Evolutionary conservation across 352 stramenopile genomes (phyloP).

Genomic region (Phytophthora cactorum): DNA sequence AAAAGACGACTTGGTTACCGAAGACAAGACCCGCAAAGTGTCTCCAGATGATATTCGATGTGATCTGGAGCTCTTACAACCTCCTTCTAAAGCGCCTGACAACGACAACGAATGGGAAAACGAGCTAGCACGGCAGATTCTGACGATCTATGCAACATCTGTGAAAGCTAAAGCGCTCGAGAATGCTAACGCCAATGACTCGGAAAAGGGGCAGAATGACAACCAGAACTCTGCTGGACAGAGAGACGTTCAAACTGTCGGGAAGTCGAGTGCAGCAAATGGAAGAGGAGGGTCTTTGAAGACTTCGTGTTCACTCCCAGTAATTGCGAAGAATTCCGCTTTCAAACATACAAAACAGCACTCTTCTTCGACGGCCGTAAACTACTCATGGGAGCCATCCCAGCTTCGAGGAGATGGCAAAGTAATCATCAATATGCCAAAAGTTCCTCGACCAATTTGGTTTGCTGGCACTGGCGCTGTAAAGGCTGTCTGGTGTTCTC

Average conservation of each 20-base stretch:
- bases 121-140: constrained; percentile 88
- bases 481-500: constrained; percentile 82
- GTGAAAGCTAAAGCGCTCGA: constrained; percentile 62
- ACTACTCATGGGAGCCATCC: constrained; percentile 74
- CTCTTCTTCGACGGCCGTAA: constrained; percentile 31
- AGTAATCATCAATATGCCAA: constrained; percentile 84
- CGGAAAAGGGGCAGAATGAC: constrained; percentile 9
- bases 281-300: constrained; percentile 1
- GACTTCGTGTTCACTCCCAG: constrained; percentile 29
- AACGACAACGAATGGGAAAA: constrained; percentile 91
- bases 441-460: constrained; percentile 84
- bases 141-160: constrained; percentile 87
- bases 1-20: not conserved
- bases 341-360: constrained; percentile 7
- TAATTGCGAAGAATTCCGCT: constrained; percentile 9
- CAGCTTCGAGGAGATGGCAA: constrained; percentile 63
- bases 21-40: not conserved
- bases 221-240: not conserved
- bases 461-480: constrained; percentile 82
- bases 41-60: constrained; percentile 31
- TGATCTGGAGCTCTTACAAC: constrained; percentile 64
- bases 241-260: not conserved
- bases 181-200: constrained; percentile 5
- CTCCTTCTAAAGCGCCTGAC: constrained; percentile 51
- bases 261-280: not conserved